Percentiles rank a stretch among this genome's conserved stretches.
Evolutionary conservation across 2,329 filamentous ascomycete genomes (phyloP).

Genomic region (Nakataea oryzae): DNA sequence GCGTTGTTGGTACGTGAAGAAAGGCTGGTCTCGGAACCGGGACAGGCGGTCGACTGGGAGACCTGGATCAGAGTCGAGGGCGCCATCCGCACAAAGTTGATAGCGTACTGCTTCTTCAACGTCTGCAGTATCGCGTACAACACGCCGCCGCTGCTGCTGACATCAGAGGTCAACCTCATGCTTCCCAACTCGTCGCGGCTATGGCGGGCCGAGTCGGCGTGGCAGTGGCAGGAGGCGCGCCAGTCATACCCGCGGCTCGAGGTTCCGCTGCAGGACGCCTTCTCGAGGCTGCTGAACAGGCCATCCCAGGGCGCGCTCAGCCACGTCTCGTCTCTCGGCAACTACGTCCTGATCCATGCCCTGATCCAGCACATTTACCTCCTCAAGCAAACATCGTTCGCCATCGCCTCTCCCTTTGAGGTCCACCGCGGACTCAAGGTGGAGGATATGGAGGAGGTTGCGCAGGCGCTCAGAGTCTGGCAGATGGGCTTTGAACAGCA

Average conservation of each 20-base stretch:
- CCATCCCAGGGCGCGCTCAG: conserved; percentile 34
- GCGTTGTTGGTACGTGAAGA: conserved; percentile 49
- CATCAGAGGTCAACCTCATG: conserved; percentile 44
- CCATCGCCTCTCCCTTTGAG: conserved; percentile 35
- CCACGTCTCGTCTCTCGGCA: conserved; percentile 50
- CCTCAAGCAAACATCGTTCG: conserved; percentile 51
- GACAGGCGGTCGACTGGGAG: conserved; percentile 43
- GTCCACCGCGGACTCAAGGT: conserved; percentile 37
- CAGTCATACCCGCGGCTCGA: conserved; percentile 34
- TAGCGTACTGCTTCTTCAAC: conserved; percentile 53
- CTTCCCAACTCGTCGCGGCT: conserved; percentile 44
- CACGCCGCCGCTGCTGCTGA: conserved; percentile 46
- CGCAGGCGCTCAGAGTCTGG: conserved; percentile 46
- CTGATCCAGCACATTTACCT: conserved; percentile 64
- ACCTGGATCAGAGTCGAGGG: conserved; percentile 48
- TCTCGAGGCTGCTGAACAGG: conserved; percentile 43
- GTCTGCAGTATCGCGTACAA: conserved; percentile 53
- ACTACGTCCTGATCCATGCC: conserved; percentile 63
- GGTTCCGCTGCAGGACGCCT: conserved; percentile 45
- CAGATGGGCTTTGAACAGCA: conserved; percentile 47
- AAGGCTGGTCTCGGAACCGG: conserved; percentile 37
- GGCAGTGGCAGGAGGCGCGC: conserved; percentile 50
- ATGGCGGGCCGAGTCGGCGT: conserved; percentile 45
- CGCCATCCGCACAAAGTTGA: conserved; percentile 46
- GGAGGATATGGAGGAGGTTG: conserved; percentile 46